These are phyloP conservation scores for Cyberlindnera petersonii DNA, from an alignment of 805 yeast genomes.

Conservation along the genomic window DNA sequence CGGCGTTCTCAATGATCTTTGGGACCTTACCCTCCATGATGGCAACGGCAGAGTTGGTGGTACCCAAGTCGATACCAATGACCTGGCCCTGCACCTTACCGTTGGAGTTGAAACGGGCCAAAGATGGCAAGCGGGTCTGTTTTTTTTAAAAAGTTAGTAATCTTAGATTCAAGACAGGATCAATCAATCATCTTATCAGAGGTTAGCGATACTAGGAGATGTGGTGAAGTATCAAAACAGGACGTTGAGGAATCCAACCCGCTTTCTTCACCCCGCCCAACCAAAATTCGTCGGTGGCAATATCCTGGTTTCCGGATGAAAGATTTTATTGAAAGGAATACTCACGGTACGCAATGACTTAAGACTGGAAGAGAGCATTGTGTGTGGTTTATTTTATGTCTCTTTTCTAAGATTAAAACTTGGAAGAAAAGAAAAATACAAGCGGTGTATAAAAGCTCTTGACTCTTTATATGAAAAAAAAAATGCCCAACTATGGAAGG, in stretches of 20 bases:
- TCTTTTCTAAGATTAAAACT: too few relatives aligned
- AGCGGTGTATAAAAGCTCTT: neutral
- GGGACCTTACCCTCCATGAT: slow-evolving; percentile 41
- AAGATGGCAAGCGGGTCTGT: slow-evolving; percentile 27
- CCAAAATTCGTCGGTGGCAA: too few relatives aligned
- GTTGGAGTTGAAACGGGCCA: slow-evolving; percentile 44
- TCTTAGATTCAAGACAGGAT: too few relatives aligned
- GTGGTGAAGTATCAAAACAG: too few relatives aligned
- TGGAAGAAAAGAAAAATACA: slow-evolving; percentile 1
- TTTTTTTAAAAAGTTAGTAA: slow-evolving; percentile 19
- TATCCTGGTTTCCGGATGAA: too few relatives aligned
- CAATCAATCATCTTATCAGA: too few relatives aligned
- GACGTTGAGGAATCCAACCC: too few relatives aligned
- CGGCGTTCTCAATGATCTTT: slow-evolving; percentile 72
- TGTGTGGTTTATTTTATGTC: slow-evolving; percentile 2
- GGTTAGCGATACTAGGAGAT: too few relatives aligned
- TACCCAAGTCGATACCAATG: slow-evolving; percentile 81
- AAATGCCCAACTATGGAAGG: too few relatives aligned
- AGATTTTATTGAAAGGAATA: neutral
- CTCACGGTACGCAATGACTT: slow-evolving; percentile 27
- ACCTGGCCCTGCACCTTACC: slow-evolving; percentile 48
- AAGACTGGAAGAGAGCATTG: slow-evolving; percentile 28
- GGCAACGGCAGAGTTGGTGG: slow-evolving; percentile 89
- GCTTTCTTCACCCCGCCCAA: too few relatives aligned
- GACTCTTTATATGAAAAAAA: neutral